Base-by-base conservation (phyloP, 148 eudicot species). In the Simmondsia chinensis region DNA sequence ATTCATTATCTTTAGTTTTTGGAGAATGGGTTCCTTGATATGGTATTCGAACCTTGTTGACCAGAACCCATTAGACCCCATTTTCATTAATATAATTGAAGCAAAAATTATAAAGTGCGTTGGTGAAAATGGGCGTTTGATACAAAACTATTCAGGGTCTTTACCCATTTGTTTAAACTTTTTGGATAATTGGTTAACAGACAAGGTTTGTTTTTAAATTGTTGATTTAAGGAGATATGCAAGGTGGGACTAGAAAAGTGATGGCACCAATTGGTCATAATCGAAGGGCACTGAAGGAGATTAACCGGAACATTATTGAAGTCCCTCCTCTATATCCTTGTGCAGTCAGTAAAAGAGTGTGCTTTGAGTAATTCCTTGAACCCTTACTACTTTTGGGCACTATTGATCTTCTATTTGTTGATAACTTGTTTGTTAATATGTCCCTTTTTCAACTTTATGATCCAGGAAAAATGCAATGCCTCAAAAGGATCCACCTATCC, bases 231-330 rank as follows among this genome's bases (percentile, higher is more conserved):
- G 80, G 72, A 43, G 73, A 39, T 13, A 40, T 65, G 49, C 55
- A 37, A 52, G 64, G 50, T 7, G 80, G 72, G 42, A 51, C 45
- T 28, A 74, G 75, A 32, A 87, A 79, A 43, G 36, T 56, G 21
- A 49, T 71, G 50, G 64, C 56, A 23, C 76, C 69, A 26, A 65
- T 73, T 45, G 83, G 76, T 30, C 70, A 72, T 39, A 72, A 58
- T 42, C 51, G 94, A 39, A 70, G 79, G 55, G 91, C 87, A 3
- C 57, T 88, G 66, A 73, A 79, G 39, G 64, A 67, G 4, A 75
- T 83, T 8, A 64, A 77, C 43, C 52, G 39, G 22, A 88, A 83
- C 59, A 46, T 77, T 8, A 33, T 66, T 8, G 77, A 64, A 57
- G 77, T 57, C 57, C 73, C 73, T 29, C 59, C 77, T 19, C n/a